Evolutionary conservation across 2,329 filamentous ascomycete genomes (phyloP), one percentile per base, ranked within the genome.

Genomic region (Colletotrichum eremochloae): DNA sequence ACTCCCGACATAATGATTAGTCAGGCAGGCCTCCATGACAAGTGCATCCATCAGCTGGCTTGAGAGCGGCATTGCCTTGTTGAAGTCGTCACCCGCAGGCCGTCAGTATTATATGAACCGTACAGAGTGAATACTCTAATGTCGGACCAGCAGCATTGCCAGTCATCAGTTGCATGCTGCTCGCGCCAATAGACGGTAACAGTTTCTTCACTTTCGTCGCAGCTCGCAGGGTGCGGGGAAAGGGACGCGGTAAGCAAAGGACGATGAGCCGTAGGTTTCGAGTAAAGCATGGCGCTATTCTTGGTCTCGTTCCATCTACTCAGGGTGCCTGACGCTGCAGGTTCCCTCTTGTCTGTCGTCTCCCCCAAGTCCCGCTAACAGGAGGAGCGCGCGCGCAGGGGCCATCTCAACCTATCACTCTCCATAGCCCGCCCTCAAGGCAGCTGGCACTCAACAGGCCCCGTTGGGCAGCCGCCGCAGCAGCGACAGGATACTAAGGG

Each of bases 11-110:
- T 50, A 31, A 50, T 62, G 57, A 63, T 68, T 58, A 57, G 57
- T 24, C 24, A 20, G 55, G 3, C 38, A 64, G 24, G 38, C n/a
- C 11, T 42, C 29, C 29, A 66, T 36, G 40, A 67, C 31, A 46
- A 68, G 66, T 60, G 69, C 69, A 72, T 24, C 69, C 53, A 33
- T 38, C 36, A 24, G 52, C 58, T 65, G 67, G 44, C 40, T 11
- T 40, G 36, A 38, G 52, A 40, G 44, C 58, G 5, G 8, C 24
- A 55, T 42, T 63, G 38, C 64, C 60, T 40, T 38, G n/a, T 31
- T 33, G 44, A 33, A 31, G 33, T 62, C 42, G n/a, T 68, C 69
- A 38, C 65, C 53, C 69, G 57, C 65, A 42, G 65, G 60, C 58
- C 63, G 8, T 61, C 42, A 44, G 61, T 42, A 44, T 61, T 64